Evolutionary conservation across 768 basidiomycete species (phyloP).

Genomic region (Mrakia gelida): DNA sequence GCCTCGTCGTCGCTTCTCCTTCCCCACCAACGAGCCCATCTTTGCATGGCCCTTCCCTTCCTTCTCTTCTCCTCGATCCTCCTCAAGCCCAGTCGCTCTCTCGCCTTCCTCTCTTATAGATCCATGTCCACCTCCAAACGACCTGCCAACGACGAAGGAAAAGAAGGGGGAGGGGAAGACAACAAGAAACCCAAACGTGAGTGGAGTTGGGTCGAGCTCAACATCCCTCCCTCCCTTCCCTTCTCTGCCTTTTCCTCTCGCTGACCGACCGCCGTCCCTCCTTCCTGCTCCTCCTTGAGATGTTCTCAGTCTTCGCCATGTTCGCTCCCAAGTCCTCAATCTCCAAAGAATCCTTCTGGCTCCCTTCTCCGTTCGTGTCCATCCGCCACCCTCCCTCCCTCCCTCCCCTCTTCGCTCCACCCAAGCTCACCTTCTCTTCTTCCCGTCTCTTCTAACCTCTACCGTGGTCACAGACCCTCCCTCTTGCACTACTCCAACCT

Average conservation of each 20-base stretch:
- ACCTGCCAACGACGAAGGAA: neutral
- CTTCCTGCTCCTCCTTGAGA: neutral
- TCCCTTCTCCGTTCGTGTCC: neutral
- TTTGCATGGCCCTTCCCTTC: neutral
- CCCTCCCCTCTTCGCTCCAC: neutral
- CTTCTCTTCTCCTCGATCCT: neutral
- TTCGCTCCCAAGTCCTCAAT: neutral
- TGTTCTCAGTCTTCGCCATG: neutral
- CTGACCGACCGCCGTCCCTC: too few species aligned
- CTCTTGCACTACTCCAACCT: too few species aligned
- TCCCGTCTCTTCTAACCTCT: neutral
- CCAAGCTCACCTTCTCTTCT: neutral
- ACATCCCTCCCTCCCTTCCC: neutral
- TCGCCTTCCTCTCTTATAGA: neutral
- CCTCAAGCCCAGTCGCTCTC: neutral
- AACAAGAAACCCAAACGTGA: constrained; percentile 9
- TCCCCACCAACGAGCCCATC: neutral
- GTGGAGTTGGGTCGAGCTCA: neutral
- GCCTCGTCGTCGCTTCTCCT: neutral
- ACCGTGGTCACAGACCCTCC: neutral
- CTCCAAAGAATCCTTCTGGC: neutral
- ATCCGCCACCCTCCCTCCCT: neutral
- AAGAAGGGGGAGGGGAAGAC: neutral
- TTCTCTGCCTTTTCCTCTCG: neutral
- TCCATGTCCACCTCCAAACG: neutral